Percentiles rank a stretch among this genome's conserved stretches.
Conservation (phyloP, 768 basidiomycete genomes). For the Termitomyces sp. region DNA sequence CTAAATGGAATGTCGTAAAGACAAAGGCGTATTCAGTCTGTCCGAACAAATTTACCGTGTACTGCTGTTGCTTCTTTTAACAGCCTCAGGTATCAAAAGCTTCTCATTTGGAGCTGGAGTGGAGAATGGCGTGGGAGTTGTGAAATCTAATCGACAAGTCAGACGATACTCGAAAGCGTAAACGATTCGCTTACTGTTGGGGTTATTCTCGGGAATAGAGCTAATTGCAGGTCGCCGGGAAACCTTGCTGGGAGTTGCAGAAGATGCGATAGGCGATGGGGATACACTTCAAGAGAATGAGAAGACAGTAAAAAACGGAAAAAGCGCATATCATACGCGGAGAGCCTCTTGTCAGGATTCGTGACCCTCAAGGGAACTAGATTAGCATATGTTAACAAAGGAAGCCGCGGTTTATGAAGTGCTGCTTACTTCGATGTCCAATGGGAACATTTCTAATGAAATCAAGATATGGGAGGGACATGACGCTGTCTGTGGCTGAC, state of each 20-base stretch:
- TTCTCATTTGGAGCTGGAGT: conserved; percentile 1
- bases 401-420: not conserved
- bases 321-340: conserved; percentile 23
- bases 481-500: conserved; percentile 40
- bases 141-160: not conserved
- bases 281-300: conserved; percentile 6
- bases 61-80: conserved; percentile 5
- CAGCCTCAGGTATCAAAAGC: conserved; percentile 1
- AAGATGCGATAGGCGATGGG: not conserved
- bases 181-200: not conserved
- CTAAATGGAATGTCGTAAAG: not conserved
- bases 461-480: conserved; percentile 42
- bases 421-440: conserved; percentile 37
- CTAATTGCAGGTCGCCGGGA: not conserved
- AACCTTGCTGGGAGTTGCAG: not conserved
- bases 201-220: not conserved
- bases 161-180: not conserved
- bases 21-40: not conserved
- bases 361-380: conserved; percentile 33
- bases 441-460: conserved; percentile 41
- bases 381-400: conserved; percentile 1
- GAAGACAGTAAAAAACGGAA: not conserved
- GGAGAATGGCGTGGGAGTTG: conserved; percentile 4
- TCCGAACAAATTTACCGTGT: conserved; percentile 1
- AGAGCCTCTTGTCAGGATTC: conserved; percentile 32